Evolutionary conservation across 768 basidiomycete genomes (phyloP).

Genomic region (Boletellus ananiceps): DNA sequence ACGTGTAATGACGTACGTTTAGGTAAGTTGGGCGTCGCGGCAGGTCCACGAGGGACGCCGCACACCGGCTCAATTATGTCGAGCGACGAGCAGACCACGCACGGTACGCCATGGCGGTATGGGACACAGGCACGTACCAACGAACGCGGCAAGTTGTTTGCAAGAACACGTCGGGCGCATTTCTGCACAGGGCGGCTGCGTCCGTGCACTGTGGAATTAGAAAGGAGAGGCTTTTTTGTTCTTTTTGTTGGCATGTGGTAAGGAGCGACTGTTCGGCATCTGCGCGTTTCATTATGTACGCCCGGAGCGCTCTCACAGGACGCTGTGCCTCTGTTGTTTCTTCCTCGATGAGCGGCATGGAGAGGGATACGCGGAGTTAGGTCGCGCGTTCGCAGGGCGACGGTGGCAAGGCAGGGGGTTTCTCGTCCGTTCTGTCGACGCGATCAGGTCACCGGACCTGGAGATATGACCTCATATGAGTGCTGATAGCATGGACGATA

Average conservation of each 20-base stretch:
- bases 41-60: too few relatives aligned
- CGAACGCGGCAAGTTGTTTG: too few relatives aligned
- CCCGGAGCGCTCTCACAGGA: background rate
- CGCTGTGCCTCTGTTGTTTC: too few relatives aligned
- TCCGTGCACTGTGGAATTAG: slow-evolving; percentile 3
- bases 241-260: background rate
- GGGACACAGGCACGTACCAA: background rate
- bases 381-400: background rate
- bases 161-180: too few relatives aligned
- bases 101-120: background rate
- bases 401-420: background rate
- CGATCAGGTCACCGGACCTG: background rate
- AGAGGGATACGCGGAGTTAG: slow-evolving; percentile 10
- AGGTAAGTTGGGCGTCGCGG: slow-evolving; percentile 6
- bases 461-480: slow-evolving; percentile 1
- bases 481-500: background rate
- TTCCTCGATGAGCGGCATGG: slow-evolving; percentile 1
- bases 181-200: too few relatives aligned
- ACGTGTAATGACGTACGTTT: slow-evolving; percentile 1
- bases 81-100: background rate
- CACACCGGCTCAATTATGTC: too few relatives aligned
- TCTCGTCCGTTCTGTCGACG: background rate
- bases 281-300: slow-evolving; percentile 14
- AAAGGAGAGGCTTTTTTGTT: background rate
- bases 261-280: background rate